Conservation (phyloP, 148 eudicot species). For the Rhododendron ferrugineum region DNA sequence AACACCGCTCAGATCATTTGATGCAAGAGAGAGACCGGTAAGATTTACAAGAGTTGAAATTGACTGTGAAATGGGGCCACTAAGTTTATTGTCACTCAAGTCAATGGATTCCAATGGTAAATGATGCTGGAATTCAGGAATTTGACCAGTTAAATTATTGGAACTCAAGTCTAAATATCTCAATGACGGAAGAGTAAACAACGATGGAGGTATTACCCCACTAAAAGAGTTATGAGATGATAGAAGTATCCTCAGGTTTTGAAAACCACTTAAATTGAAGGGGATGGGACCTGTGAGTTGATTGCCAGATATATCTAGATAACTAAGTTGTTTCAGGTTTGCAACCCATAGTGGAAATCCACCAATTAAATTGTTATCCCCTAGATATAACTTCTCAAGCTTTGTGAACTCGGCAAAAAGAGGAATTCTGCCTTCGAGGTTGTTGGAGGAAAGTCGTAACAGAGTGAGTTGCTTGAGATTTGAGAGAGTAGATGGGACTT, state of each 20-base stretch:
- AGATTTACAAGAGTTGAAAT: conserved; percentile 10
- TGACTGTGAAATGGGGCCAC: conserved; percentile 1
- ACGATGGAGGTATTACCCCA: conserved; percentile 22
- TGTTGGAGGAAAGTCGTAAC: too few relatives aligned
- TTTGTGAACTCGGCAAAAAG: not conserved
- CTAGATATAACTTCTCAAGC: not conserved
- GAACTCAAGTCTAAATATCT: not conserved
- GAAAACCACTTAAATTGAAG: not conserved
- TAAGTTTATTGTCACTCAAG: not conserved
- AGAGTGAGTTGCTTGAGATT: too few relatives aligned
- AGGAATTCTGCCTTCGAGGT: not conserved
- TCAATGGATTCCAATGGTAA: not conserved
- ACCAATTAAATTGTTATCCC: not conserved
- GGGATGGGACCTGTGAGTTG: conserved; percentile 1
- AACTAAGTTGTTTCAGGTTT: not conserved
- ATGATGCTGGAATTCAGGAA: not conserved
- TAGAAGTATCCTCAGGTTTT: not conserved
- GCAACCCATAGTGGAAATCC: not conserved
- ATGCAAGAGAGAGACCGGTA: not conserved
- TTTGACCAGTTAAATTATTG: conserved; percentile 17
- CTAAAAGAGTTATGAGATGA: conserved; percentile 1
- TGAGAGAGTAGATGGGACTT: too few relatives aligned
- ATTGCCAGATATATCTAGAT: not conserved
- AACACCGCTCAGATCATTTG: conserved; percentile 24
- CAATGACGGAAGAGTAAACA: conserved; percentile 18